phyloP scores from a whole-genome alignment of 2,329 filamentous ascomycete species.

The Raffaelea ambrosiae region DNA sequence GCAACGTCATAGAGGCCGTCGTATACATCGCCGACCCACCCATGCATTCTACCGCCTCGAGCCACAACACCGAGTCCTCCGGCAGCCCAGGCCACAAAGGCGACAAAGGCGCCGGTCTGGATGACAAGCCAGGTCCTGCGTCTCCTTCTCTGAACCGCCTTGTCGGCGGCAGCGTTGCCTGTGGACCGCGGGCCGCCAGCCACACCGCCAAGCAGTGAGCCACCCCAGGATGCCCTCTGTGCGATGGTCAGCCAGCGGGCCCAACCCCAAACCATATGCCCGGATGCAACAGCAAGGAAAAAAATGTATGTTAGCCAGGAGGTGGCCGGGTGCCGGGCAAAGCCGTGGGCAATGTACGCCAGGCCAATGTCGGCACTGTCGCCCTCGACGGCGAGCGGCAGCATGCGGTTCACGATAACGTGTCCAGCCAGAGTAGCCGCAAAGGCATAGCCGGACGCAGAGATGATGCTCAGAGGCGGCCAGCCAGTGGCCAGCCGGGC shows the following conservation, averaged over 20 bases:
- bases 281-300: slow-evolving; percentile 58
- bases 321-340: slow-evolving; percentile 59
- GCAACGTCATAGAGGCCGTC: slow-evolving; percentile 55
- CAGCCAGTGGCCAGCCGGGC: slow-evolving; percentile 34
- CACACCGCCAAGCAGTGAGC: too few relatives aligned
- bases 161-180: slow-evolving; percentile 36
- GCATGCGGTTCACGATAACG: slow-evolving; percentile 62
- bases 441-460: slow-evolving; percentile 64
- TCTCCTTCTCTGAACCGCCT: slow-evolving; percentile 32
- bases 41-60: slow-evolving; percentile 56
- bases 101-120: slow-evolving; percentile 51
- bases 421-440: slow-evolving; percentile 60
- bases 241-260: slow-evolving; percentile 70
- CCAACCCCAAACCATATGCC: slow-evolving; percentile 77
- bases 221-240: slow-evolving; percentile 45
- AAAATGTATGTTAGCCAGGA: slow-evolving; percentile 62
- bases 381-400: slow-evolving; percentile 71
- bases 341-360: slow-evolving; percentile 77
- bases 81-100: slow-evolving; percentile 67
- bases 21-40: slow-evolving; percentile 76
- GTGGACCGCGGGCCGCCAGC: slow-evolving; percentile 12
- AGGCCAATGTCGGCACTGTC: slow-evolving; percentile 81
- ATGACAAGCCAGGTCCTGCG: slow-evolving; percentile 61
- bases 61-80: slow-evolving; percentile 75
- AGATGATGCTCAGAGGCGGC: slow-evolving; percentile 64